phyloP scores from a whole-genome alignment of 306 rosid species.

The Cicer arietinum region DNA sequence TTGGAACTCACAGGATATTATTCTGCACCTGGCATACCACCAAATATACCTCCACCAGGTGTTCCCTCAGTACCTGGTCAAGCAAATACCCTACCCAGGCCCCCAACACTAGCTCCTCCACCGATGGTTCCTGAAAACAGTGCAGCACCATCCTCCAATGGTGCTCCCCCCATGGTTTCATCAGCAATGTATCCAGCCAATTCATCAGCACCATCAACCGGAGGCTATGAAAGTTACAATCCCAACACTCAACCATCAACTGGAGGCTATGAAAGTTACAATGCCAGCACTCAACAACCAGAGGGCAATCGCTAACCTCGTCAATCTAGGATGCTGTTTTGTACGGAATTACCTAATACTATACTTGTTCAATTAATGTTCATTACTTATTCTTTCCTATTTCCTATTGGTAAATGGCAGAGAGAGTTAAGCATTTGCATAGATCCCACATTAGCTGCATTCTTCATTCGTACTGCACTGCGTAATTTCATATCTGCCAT shows the following conservation, averaged over 20 bases:
- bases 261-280: constrained; percentile 55
- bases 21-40: constrained; percentile 50
- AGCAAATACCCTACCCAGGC: constrained; percentile 45
- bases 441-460: background rate
- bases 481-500: constrained; percentile 20
- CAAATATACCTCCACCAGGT: constrained; percentile 57
- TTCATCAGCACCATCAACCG: constrained; percentile 47
- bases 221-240: constrained; percentile 54
- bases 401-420: background rate
- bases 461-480: background rate
- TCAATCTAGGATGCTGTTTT: constrained; percentile 36
- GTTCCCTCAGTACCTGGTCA: constrained; percentile 52
- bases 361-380: constrained; percentile 10
- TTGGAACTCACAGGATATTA: constrained; percentile 47
- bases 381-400: constrained; percentile 3
- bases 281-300: constrained; percentile 48
- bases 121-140: constrained; percentile 51
- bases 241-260: constrained; percentile 48
- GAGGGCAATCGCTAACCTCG: constrained; percentile 52
- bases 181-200: constrained; percentile 54
- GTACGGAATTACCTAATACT: constrained; percentile 6
- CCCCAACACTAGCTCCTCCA: constrained; percentile 55
- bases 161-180: constrained; percentile 51
- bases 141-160: constrained; percentile 51
- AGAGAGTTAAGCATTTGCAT: background rate